phyloP scores from a whole-genome alignment of 139 green algal genomes.

The Gonium pectorale region DNA sequence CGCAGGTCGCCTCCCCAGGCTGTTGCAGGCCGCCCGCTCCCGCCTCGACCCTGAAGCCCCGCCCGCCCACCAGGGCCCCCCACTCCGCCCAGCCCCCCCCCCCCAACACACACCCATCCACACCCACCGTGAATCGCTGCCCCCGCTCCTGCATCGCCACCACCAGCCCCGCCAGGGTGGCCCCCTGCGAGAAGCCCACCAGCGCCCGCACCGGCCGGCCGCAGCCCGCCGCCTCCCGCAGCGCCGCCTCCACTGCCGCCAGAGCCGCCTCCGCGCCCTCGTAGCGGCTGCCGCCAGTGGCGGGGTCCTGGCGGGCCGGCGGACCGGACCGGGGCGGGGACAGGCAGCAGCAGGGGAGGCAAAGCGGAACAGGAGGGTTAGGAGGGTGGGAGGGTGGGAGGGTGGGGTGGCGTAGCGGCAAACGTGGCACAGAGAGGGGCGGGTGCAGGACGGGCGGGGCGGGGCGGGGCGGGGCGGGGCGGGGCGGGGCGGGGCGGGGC shows the following conservation, averaged over 20 bases:
- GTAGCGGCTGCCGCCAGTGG: background rate
- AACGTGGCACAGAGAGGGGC: too few species aligned
- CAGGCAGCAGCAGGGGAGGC: too few species aligned
- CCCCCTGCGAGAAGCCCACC: slow-evolving; percentile 53
- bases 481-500: too few species aligned
- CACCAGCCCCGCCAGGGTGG: slow-evolving; percentile 21
- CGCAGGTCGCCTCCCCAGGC: too few species aligned
- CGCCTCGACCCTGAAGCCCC: too few species aligned
- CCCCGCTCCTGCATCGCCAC: slow-evolving; percentile 31
- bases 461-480: too few species aligned
- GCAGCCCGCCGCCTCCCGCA: background rate
- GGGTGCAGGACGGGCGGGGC: too few species aligned
- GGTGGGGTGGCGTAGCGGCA: too few species aligned
- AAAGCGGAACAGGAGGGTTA: background rate
- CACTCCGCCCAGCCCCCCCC: too few species aligned
- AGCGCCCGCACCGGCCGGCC: slow-evolving; percentile 35
- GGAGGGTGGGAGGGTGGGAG: background rate
- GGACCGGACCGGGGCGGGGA: too few species aligned
- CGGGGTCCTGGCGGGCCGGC: background rate
- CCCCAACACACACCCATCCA: background rate
- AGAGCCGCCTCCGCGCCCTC: background rate
- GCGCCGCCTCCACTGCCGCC: background rate
- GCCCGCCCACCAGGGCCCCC: too few species aligned
- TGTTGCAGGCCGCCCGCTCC: too few species aligned
- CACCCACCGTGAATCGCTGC: slow-evolving; percentile 10